These are phyloP conservation scores for Cardamine chenopodiifolia DNA, from an alignment of 345 rosid species.

Conservation along the genomic window DNA sequence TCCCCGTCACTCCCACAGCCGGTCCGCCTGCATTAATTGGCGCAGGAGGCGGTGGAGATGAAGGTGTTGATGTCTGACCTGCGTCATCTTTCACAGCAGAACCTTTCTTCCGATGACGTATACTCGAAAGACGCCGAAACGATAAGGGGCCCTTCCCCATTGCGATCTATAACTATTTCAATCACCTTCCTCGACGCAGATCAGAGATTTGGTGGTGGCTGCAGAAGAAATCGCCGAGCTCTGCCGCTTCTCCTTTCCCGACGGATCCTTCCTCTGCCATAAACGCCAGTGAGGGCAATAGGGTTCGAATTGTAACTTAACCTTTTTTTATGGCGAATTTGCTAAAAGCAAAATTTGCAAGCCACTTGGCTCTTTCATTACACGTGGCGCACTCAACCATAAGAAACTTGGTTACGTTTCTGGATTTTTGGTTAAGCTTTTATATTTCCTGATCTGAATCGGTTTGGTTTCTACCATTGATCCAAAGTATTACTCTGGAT, in stretches of 20 bases:
- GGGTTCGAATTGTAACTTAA: conserved; percentile 10
- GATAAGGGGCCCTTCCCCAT: conserved; percentile 60
- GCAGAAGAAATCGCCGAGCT: conserved; percentile 19
- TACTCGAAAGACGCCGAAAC: conserved; percentile 51
- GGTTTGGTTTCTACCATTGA: not conserved
- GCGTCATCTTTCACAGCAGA: conserved; percentile 31
- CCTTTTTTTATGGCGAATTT: not conserved
- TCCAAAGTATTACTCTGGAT: too few species aligned
- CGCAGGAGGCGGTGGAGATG: conserved; percentile 38
- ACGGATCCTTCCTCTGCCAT: conserved; percentile 26
- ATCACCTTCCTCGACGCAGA: not conserved
- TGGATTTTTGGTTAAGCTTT: not conserved
- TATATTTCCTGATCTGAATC: not conserved
- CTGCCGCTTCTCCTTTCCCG: conserved; percentile 12
- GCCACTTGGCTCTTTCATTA: not conserved
- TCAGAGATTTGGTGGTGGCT: not conserved
- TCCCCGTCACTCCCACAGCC: conserved; percentile 44
- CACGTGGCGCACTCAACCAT: not conserved
- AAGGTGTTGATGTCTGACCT: conserved; percentile 12
- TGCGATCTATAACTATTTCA: not conserved
- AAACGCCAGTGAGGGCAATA: conserved; percentile 30
- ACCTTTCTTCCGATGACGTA: conserved; percentile 51
- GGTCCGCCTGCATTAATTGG: conserved; percentile 31
- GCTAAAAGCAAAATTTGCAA: not conserved
- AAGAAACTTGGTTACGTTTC: not conserved